Evolutionary conservation across 345 rosid species (phyloP).

Genomic region (Boechera divaricarpa): DNA sequence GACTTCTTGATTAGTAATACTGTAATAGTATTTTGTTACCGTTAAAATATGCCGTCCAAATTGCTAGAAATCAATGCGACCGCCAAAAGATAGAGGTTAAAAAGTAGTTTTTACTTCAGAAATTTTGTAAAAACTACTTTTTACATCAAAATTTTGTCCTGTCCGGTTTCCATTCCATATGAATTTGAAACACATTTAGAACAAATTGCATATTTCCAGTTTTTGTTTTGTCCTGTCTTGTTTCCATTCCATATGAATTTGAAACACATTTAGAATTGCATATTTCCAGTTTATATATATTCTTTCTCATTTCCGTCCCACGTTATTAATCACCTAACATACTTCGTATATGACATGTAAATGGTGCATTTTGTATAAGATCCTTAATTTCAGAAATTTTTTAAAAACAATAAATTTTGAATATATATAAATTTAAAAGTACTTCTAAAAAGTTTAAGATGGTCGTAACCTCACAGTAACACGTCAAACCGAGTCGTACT

Average conservation of each 20-base stretch:
- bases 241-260: no score
- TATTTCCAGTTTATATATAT: neutral
- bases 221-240: no score
- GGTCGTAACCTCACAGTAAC: constrained; percentile 33
- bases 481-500: constrained; percentile 37
- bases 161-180: constrained; percentile 7
- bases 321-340: constrained; percentile 20
- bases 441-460: neutral
- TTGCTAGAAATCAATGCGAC: constrained; percentile 8
- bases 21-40: constrained; percentile 10
- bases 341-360: neutral
- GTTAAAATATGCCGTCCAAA: constrained; percentile 7
- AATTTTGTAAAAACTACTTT: no score
- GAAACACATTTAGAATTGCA: no score
- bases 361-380: neutral
- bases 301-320: neutral
- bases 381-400: neutral
- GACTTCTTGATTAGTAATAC: constrained; percentile 12
- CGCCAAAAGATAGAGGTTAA: neutral
- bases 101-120: neutral
- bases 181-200: constrained; percentile 7
- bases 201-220: neutral
- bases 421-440: neutral
- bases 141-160: constrained; percentile 1
- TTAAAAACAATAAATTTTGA: no score